These are phyloP conservation scores for Paramyrothecium sp. DNA, from an alignment of 2,329 filamentous ascomycete species.

Conservation along the genomic window DNA sequence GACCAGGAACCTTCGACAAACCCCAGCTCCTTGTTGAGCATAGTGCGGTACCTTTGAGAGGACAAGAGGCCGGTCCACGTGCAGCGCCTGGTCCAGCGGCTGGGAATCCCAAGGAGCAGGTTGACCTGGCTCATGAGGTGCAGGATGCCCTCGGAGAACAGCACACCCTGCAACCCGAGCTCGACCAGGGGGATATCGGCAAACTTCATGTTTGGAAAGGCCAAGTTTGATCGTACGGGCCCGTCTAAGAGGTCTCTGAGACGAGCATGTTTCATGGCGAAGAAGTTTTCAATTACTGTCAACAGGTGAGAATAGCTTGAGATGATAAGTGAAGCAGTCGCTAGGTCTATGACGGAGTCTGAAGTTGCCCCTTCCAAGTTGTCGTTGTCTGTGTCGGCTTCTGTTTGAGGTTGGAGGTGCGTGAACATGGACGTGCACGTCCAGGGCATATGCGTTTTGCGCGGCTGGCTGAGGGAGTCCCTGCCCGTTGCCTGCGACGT, in stretches of 20 bases:
- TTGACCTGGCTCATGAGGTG: constrained; percentile 23
- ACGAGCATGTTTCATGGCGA: constrained; percentile 15
- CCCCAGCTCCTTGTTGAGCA: constrained; percentile 24
- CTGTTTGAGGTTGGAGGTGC: neutral
- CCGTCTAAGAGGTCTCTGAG: constrained; percentile 9
- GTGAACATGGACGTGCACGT: neutral
- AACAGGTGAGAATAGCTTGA: constrained; percentile 24
- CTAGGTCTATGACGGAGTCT: constrained; percentile 16
- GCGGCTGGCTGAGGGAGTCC: neutral
- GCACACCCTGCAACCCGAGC: constrained; percentile 20
- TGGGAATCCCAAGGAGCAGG: constrained; percentile 22
- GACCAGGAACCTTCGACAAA: constrained; percentile 18
- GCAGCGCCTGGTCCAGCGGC: constrained; percentile 15
- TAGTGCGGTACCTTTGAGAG: constrained; percentile 13
- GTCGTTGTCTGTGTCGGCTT: too few species aligned
- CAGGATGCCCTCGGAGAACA: constrained; percentile 23
- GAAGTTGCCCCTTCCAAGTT: neutral
- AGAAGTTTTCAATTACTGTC: constrained; percentile 19
- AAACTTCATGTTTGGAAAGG: constrained; percentile 14
- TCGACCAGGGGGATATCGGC: constrained; percentile 21
- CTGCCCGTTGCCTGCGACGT: constrained; percentile 6
- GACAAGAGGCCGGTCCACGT: constrained; percentile 21
- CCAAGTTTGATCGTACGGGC: constrained; percentile 10
- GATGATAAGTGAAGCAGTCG: constrained; percentile 24
- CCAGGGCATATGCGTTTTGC: neutral